Percentiles rank a stretch among this genome's conserved stretches.
phyloP scores from a whole-genome alignment of 2,329 filamentous ascomycete species.

The Amauroascus verrucosus region DNA sequence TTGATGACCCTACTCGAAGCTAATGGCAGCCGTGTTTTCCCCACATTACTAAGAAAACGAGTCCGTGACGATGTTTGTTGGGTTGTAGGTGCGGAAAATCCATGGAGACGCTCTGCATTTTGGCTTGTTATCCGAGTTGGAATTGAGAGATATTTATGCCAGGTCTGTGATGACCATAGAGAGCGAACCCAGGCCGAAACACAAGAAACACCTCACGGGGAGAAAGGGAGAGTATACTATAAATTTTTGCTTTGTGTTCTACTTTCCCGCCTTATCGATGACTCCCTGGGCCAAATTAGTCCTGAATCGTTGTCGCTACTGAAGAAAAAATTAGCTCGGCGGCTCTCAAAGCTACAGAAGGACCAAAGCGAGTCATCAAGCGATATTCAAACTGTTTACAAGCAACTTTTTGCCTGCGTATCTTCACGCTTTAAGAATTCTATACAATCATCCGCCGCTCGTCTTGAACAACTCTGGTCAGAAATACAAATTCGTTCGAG shows the following conservation, averaged over 20 bases:
- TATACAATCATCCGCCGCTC: constrained; percentile 23
- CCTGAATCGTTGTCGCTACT: constrained; percentile 35
- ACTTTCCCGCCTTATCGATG: constrained; percentile 40
- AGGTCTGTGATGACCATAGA: neutral
- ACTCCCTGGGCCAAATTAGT: constrained; percentile 21
- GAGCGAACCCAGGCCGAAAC: constrained; percentile 18
- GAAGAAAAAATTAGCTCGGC: constrained; percentile 46
- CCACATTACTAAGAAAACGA: constrained; percentile 43
- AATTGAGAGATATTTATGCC: constrained; percentile 42
- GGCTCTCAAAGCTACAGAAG: constrained; percentile 48
- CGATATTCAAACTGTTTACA: constrained; percentile 17
- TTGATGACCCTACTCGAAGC: constrained; percentile 52
- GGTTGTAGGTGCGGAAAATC: constrained; percentile 35
- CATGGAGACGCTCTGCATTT: constrained; percentile 53
- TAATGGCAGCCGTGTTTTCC: constrained; percentile 35
- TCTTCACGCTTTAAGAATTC: constrained; percentile 22
- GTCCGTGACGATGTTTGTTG: constrained; percentile 54
- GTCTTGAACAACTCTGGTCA: constrained; percentile 33
- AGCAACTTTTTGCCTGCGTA: constrained; percentile 23
- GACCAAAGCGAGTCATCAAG: constrained; percentile 24
- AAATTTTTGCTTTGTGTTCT: constrained; percentile 48
- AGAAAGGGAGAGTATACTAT: constrained; percentile 41
- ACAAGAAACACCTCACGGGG: neutral
- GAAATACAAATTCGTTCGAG: constrained; percentile 30
- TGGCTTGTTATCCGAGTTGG: constrained; percentile 55